Percentiles rank a stretch among this genome's conserved stretches.
These are phyloP conservation scores for Aspergillus alliaceus DNA, from an alignment of 2,329 filamentous ascomycete species.

Conservation along the genomic window DNA sequence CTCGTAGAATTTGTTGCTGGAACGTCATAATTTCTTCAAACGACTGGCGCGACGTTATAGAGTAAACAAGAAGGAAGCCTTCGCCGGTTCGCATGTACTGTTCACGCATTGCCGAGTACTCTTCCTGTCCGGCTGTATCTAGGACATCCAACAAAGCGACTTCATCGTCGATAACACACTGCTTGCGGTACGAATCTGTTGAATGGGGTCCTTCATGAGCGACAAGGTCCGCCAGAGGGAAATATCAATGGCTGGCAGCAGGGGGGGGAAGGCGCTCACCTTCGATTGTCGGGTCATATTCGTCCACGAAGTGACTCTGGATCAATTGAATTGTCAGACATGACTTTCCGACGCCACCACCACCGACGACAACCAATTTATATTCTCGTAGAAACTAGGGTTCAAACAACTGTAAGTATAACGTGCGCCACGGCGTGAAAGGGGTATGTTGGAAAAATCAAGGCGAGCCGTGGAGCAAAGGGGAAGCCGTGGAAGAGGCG, in stretches of 20 bases:
- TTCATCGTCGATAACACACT: constrained; percentile 98
- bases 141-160: constrained; percentile 96
- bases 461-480: neutral
- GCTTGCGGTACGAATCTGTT: constrained; percentile 97
- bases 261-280: constrained; percentile 50
- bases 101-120: constrained; percentile 99
- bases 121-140: constrained; percentile 96
- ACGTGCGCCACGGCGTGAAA: constrained; percentile 11
- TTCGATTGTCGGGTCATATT: constrained; percentile 99
- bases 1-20: constrained; percentile 95
- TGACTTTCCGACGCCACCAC: constrained; percentile 98
- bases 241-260: no score
- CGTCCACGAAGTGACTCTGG: constrained; percentile 96
- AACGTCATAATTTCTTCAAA: constrained; percentile 99
- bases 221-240: neutral
- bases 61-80: constrained; percentile 96
- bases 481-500: constrained; percentile 9
- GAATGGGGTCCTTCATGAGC: neutral
- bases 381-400: constrained; percentile 81
- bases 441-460: constrained; percentile 2
- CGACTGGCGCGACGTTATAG: constrained; percentile 93
- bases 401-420: constrained; percentile 18
- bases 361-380: constrained; percentile 94
- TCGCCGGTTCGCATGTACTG: constrained; percentile 99
- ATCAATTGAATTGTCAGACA: constrained; percentile 97